phyloP scores from a whole-genome alignment of 345 rosid genomes.

The Eucalyptus marginata region DNA sequence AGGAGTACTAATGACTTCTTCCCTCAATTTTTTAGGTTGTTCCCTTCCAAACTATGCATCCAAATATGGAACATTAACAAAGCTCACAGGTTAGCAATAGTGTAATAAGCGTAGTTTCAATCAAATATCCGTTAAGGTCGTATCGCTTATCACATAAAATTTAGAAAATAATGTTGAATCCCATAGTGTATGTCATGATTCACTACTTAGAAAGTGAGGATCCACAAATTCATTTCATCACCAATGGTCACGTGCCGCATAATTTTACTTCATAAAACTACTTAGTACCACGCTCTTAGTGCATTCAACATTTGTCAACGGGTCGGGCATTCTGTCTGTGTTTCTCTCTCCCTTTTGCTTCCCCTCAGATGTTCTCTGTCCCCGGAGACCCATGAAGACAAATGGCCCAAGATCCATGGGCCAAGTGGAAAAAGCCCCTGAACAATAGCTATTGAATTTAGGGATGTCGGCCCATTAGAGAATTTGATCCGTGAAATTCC shows the following conservation, averaged over 20 bases:
- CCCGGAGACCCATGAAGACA: background rate
- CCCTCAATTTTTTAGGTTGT: background rate
- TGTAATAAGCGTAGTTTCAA: background rate
- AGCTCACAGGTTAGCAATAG: background rate
- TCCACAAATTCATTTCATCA: background rate
- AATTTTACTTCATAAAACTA: background rate
- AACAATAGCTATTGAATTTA: background rate
- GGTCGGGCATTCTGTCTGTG: background rate
- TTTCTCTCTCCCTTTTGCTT: background rate
- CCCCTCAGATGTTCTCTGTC: background rate
- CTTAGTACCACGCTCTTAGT: background rate
- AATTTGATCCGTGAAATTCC: background rate
- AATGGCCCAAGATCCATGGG: background rate
- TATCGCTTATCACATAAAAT: too few species aligned
- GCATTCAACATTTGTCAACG: background rate
- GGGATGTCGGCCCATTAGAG: background rate
- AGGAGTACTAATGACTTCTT: background rate
- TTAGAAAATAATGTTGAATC: background rate
- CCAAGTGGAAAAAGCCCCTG: background rate
- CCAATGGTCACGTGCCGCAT: background rate
- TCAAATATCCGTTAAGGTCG: background rate
- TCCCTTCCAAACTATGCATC: background rate
- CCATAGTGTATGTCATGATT: background rate
- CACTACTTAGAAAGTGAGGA: background rate
- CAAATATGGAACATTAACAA: background rate